Conservation (phyloP, 2,329 filamentous ascomycete genomes). For the Curvularia eragrostidis region DNA sequence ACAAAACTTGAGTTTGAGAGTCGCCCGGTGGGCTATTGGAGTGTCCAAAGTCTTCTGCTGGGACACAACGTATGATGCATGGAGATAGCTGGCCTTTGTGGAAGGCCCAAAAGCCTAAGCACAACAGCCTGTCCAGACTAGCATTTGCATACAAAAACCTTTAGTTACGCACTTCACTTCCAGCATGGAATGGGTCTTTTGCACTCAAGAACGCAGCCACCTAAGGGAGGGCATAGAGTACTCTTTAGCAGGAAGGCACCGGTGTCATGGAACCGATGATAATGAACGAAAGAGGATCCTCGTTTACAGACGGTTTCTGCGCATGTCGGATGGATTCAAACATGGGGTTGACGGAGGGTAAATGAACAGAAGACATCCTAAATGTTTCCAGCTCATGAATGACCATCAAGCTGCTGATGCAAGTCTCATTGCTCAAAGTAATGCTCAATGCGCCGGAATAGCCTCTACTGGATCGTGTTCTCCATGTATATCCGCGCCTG, state of each 20-base stretch:
- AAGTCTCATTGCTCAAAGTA: neutral
- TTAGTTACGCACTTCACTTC: neutral
- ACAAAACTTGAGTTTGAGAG: neutral
- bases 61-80: neutral
- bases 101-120: neutral
- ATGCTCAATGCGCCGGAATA: slow-evolving; percentile 22
- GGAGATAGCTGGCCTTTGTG: neutral
- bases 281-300: neutral
- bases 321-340: neutral
- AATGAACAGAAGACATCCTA: slow-evolving; percentile 18
- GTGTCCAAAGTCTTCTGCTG: neutral
- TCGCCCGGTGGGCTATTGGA: neutral
- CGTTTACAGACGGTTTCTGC: neutral
- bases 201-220: neutral
- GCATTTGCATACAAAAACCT: neutral
- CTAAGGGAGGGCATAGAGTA: neutral
- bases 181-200: neutral
- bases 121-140: neutral
- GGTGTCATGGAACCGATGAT: slow-evolving; percentile 3
- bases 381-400: slow-evolving; percentile 37
- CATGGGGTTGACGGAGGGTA: slow-evolving; percentile 1
- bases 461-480: slow-evolving; percentile 19
- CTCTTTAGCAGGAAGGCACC: neutral
- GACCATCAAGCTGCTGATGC: slow-evolving; percentile 31
- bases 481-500: slow-evolving; percentile 6